Conservation (phyloP, 768 basidiomycete genomes). For the Tylopilus sp. region DNA sequence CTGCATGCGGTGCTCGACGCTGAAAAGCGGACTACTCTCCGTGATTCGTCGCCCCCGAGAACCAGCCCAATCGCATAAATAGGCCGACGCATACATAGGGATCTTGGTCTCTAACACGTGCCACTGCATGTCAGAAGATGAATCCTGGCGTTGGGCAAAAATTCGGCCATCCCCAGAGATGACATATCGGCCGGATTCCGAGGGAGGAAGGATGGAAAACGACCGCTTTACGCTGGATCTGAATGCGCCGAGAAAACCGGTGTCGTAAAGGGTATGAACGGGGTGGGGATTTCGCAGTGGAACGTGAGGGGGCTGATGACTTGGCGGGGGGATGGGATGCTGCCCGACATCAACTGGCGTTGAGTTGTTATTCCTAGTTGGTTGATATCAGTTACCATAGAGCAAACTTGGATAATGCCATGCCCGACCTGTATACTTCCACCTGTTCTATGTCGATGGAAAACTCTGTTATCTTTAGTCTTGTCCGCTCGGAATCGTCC, state of each 20-base stretch:
- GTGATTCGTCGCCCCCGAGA: slow-evolving; percentile 38
- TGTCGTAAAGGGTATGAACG: slow-evolving; percentile 42
- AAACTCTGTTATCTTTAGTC: slow-evolving; percentile 55
- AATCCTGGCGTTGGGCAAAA: slow-evolving; percentile 35
- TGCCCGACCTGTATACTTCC: slow-evolving; percentile 62
- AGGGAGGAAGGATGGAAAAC: slow-evolving; percentile 48
- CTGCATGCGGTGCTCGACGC: slow-evolving; percentile 49
- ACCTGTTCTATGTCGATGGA: slow-evolving; percentile 56
- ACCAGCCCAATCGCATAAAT: slow-evolving; percentile 29
- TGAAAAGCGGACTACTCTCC: slow-evolving; percentile 52
- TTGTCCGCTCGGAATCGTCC: slow-evolving; percentile 44
- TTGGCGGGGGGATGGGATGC: slow-evolving; percentile 54
- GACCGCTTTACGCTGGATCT: slow-evolving; percentile 29
- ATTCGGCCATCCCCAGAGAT: slow-evolving; percentile 50
- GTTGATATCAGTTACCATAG: slow-evolving; percentile 6
- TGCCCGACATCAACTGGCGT: slow-evolving; percentile 39
- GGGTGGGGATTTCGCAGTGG: slow-evolving; percentile 57
- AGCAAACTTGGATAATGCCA: slow-evolving; percentile 16
- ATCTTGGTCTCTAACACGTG: slow-evolving; percentile 25
- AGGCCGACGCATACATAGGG: slow-evolving; percentile 15
- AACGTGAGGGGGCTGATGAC: slow-evolving; percentile 60
- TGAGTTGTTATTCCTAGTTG: slow-evolving; percentile 38
- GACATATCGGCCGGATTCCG: slow-evolving; percentile 43
- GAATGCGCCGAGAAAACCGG: slow-evolving; percentile 36
- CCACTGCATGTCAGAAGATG: slow-evolving; percentile 20